Evolutionary conservation across 495 filamentous ascomycete genomes (phyloP), one percentile per base, ranked within the genome.

Genomic region (Penicillium tannophilum): DNA sequence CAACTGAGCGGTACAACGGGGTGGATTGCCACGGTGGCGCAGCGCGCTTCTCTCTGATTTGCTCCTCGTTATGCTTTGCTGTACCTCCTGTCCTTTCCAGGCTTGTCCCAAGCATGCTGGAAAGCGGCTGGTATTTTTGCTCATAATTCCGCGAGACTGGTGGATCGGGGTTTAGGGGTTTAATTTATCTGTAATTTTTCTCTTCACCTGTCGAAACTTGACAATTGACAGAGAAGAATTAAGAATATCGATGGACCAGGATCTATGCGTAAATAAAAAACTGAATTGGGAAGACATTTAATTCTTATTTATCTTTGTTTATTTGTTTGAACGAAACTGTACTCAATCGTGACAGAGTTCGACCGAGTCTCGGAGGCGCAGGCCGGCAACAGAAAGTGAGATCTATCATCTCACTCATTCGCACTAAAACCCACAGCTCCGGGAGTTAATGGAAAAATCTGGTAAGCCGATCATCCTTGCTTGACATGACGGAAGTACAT

Each of bases 361-460:
- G 35, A 50, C 54, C 31, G 47, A 54, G 33, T 51, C 52, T 59
- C 60, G 64, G 56, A 63, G 60, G 58, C 55, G 49, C 58, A 65
- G 66, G 64, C 61, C 55, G 67, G 20, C 62, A 49, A 56, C 41
- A 60, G 64, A 48, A 36, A 52, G 63, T 70, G 67, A 76, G 75
- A 77, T 77, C 75, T 76, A 77, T 77, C 73, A 75, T 74, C 74
- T 75, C 66, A 72, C 69, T 71, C 71, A 70, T 56, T 66, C 63
- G 47, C 71, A 72, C 75, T 73, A 73, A 72, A 69, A 72, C n/a
- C 72, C 75, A 77, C 61, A 68, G 56, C 59, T 71, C 66, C 71
- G 72, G 72, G 70, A 59, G 42, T 60, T 30, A 61, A 56, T 42
- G 39, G 58, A 56, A 54, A 46, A 64, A 33, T 46, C 57, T 35